Percentiles rank a stretch among this genome's conserved stretches.
Conservation (phyloP, 2,329 filamentous ascomycete genomes). For the Pyrenochaeta sp. region DNA sequence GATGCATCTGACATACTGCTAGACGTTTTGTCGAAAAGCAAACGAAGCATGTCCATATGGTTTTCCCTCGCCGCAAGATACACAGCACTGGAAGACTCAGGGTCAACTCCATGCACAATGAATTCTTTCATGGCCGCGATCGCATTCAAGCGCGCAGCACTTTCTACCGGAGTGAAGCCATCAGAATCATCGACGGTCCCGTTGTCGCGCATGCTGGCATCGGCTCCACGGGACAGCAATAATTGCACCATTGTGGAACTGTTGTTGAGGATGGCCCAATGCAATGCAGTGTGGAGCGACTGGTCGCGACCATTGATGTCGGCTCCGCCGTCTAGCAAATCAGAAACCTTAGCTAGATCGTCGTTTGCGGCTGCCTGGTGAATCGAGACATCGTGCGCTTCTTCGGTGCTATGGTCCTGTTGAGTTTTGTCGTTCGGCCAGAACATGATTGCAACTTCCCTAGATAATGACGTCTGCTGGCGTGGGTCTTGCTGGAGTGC, state of each 20-base stretch:
- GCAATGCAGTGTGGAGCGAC: constrained; percentile 1
- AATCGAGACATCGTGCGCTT: background rate
- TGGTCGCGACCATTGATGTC: constrained; percentile 4
- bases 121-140: constrained; percentile 6
- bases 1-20: constrained; percentile 1
- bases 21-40: constrained; percentile 3
- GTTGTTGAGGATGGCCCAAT: constrained; percentile 2
- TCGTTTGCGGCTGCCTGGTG: constrained; percentile 8
- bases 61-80: constrained; percentile 4
- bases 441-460: constrained; percentile 2
- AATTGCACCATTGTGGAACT: constrained; percentile 4
- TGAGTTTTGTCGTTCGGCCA: background rate
- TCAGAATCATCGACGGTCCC: constrained; percentile 2
- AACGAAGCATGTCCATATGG: constrained; percentile 4
- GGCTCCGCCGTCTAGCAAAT: constrained; percentile 5
- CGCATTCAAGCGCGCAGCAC: constrained; percentile 2
- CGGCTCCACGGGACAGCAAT: constrained; percentile 6
- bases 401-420: background rate
- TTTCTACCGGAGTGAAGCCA: constrained; percentile 7
- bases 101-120: constrained; percentile 3
- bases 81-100: constrained; percentile 5
- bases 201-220: constrained; percentile 8
- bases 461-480: background rate
- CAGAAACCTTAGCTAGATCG: constrained; percentile 5
- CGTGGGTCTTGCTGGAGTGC: background rate